Conservation (phyloP, 176 grass and related monocot species). For the Triticum monococcum region DNA sequence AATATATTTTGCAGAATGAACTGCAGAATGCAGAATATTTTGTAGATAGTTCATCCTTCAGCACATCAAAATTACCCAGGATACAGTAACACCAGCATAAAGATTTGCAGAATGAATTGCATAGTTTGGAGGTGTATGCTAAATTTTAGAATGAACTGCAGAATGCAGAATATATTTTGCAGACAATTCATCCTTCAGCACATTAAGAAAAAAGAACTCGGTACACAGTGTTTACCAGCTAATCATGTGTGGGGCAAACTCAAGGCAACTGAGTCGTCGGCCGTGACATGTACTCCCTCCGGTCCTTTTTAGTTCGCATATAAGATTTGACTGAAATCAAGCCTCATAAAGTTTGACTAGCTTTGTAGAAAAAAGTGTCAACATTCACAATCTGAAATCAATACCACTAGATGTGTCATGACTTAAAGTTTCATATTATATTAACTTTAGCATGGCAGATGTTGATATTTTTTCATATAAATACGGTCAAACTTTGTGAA, state of each 20-base stretch:
- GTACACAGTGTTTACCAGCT: neutral
- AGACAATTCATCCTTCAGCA: neutral
- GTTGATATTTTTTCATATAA: no score
- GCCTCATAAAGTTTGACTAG: no score
- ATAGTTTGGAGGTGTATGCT: neutral
- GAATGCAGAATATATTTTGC: neutral
- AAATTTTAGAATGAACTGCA: neutral
- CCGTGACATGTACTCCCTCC: neutral
- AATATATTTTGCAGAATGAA: no score
- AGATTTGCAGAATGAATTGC: neutral
- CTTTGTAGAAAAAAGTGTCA: no score
- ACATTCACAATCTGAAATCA: no score
- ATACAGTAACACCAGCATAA: neutral
- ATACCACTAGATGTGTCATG: no score
- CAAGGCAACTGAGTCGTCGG: neutral
- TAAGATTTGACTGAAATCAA: no score
- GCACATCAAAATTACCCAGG: neutral
- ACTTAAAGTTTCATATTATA: no score
- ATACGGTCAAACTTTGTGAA: no score
- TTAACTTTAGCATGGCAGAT: no score
- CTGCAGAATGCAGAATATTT: neutral
- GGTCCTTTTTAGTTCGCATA: no score
- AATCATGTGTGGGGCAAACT: neutral
- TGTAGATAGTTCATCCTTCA: neutral
- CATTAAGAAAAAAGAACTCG: neutral